Base-by-base conservation (phyloP, 2,329 filamentous ascomycete genomes). In the Xylaria sp. region DNA sequence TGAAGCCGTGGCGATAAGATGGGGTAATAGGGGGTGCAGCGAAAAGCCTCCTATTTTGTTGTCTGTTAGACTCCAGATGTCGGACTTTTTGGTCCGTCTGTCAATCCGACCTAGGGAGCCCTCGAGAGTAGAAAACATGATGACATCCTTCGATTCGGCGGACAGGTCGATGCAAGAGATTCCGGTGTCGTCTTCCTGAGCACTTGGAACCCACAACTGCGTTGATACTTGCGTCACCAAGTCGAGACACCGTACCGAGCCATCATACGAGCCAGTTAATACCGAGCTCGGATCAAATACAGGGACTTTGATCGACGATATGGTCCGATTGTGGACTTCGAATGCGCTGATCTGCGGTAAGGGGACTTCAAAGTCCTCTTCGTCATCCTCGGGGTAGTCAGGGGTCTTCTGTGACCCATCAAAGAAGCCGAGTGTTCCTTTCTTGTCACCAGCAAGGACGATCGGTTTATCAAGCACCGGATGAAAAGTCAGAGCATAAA, bases 21-120 rank as follows among this genome's bases (percentile, higher is more conserved):
- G 90, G 0, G 92, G 87, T 2, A 91, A 83, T 0, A 87, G 73
- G 0, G 94, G 93, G 68, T 95, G 87, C 1, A 97, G 75, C 0
- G 88, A 89, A 74, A 97, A 97, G 0, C 94, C 94, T 16, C 94
- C 94, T 57, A 99, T 97, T 71, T 99, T 99, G 73, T 96, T 92
- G 56, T 95, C 92, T 0, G 87, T 89, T 0, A 97, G 78, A 7
- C 84, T 80, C 83, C 91, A 95, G 1, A 89, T 77, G 13, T 91
- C 83, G 0, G 83, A 80, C 2, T 84, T 79, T 5, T 76, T 73
- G 0, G 79, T 76, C 0, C 93, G 85, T 57, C 88, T 80, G 69
- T 99, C 94, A 69, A 94, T 86, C 0, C 89, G 86, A 0, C 92
- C 92, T 34, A 97, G 87, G 0, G 79, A 80, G 1, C 94, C 94